phyloP scores from a whole-genome alignment of 78 protist genomes.

The Dictyostelium citrinum region DNA sequence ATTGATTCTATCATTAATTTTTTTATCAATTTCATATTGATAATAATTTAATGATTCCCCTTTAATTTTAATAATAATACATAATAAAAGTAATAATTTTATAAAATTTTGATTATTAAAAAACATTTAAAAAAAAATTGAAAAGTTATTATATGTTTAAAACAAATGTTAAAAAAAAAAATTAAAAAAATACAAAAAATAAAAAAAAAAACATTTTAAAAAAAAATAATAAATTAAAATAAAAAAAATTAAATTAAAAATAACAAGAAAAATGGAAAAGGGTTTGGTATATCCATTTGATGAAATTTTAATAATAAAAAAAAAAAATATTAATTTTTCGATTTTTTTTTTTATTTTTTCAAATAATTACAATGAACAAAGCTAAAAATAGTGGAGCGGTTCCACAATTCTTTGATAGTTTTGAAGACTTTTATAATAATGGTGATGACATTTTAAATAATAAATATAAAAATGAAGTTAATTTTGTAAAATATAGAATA shows the following conservation, averaged over 20 bases:
- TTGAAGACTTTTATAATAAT: background rate
- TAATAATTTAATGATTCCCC: background rate
- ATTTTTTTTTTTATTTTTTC: background rate
- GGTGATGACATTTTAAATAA: background rate
- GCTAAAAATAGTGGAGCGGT: background rate
- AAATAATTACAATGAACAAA: background rate
- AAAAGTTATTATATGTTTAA: background rate
- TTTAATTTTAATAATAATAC: background rate
- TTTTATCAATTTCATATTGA: slow-evolving; percentile 48
- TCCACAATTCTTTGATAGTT: background rate
- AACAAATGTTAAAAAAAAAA: too few relatives aligned
- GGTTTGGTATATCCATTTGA: too few relatives aligned
- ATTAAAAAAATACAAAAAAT: too few relatives aligned
- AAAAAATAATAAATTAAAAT: too few relatives aligned
- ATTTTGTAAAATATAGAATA: slow-evolving; percentile 11
- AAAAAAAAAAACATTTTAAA: too few relatives aligned
- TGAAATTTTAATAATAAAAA: background rate
- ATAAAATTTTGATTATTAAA: background rate
- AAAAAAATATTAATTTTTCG: background rate
- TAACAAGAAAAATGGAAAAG: too few relatives aligned
- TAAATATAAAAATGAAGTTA: background rate
- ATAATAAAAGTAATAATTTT: background rate
- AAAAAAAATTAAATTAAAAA: too few relatives aligned
- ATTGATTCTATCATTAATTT: slow-evolving; percentile 24
- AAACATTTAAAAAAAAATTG: background rate